These are phyloP conservation scores for Salvia sclarea DNA, from an alignment of 305 asterid species.

Conservation along the genomic window DNA sequence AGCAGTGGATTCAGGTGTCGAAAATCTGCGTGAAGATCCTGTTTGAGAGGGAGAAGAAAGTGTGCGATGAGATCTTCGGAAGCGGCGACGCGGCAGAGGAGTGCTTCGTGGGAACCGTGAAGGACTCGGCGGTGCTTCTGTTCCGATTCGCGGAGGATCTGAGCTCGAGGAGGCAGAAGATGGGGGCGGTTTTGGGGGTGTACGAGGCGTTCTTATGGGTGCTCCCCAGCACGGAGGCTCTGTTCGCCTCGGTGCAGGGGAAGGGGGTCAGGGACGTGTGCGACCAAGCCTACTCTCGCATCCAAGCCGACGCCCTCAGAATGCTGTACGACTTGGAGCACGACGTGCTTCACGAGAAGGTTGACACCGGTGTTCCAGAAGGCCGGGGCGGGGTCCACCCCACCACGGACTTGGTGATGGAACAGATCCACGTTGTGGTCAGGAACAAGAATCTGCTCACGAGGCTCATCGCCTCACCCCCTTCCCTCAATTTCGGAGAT, in stretches of 20 bases:
- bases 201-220: slow-evolving; percentile 40
- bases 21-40: slow-evolving; percentile 49
- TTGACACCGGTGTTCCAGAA: neutral
- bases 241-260: slow-evolving; percentile 41
- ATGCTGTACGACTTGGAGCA: slow-evolving; percentile 46
- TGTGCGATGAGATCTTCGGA: slow-evolving; percentile 45
- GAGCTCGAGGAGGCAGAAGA: slow-evolving; percentile 40
- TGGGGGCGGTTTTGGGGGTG: slow-evolving; percentile 43
- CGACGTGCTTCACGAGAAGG: slow-evolving; percentile 33
- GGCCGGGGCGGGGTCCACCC: slow-evolving; percentile 41
- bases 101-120: slow-evolving; percentile 51
- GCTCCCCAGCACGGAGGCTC: slow-evolving; percentile 27
- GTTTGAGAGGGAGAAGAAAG: slow-evolving; percentile 46
- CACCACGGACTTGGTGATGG: slow-evolving; percentile 39
- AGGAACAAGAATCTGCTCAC: slow-evolving; percentile 33
- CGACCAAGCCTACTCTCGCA: slow-evolving; percentile 11
- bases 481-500: slow-evolving; percentile 33
- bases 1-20: slow-evolving; percentile 49
- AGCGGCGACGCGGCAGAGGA: slow-evolving; percentile 31
- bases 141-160: slow-evolving; percentile 48
- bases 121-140: slow-evolving; percentile 40
- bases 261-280: slow-evolving; percentile 25
- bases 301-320: slow-evolving; percentile 43
- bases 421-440: slow-evolving; percentile 34
- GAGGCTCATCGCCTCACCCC: slow-evolving; percentile 38